phyloP scores from a whole-genome alignment of 176 grass and related monocot genomes.

The bread wheat (Triticum aestivum) region IWGSC_CS_RefSeq_v2.1 NC_057808.1:524616765-524617264 shows the following conservation, averaged over 20 bases:
- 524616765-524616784: neutral
- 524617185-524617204: neutral
- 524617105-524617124: neutral
- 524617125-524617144: neutral
- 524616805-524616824: neutral
- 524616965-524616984: no score
- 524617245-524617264: neutral
- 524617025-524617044: neutral
- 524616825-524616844: neutral
- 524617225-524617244: neutral
- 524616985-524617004: neutral
- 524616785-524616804: neutral
- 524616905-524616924: no score
- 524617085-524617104: neutral
- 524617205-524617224: neutral
- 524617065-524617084: neutral
- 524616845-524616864: neutral
- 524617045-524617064: neutral
- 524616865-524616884: neutral
- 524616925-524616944: no score
- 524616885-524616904: neutral
- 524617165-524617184: slow-evolving; percentile 5
- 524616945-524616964: no score
- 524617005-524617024: slow-evolving; percentile 17
- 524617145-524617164: neutral